Conservation (phyloP, 1,139 yeast species). For the Candida tropicalis region DNA sequence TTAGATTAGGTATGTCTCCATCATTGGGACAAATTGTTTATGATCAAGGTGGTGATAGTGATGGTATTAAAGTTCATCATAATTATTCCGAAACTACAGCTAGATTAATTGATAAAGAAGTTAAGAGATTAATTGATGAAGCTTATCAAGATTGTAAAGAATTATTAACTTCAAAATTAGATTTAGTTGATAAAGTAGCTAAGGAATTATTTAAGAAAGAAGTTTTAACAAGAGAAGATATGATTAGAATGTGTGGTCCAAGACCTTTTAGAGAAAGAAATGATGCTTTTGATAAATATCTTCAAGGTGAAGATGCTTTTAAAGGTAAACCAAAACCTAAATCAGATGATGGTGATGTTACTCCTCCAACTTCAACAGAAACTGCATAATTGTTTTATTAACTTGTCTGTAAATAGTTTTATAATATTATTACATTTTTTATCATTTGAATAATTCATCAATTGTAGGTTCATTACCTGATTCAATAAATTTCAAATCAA, state of each 20-base stretch:
- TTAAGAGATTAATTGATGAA: conserved; percentile 60
- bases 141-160: conserved; percentile 54
- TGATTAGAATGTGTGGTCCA: conserved; percentile 72
- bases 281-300: conserved; percentile 79
- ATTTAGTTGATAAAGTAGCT: conserved; percentile 69
- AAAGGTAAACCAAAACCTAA: conserved; percentile 27
- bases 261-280: conserved; percentile 78
- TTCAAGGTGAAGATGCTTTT: conserved; percentile 50
- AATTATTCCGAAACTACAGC: conserved; percentile 75
- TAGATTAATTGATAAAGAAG: conserved; percentile 64
- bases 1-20: conserved; percentile 74
- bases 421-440: background rate
- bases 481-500: background rate
- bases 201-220: conserved; percentile 68
- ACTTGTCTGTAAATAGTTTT: background rate
- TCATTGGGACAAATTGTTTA: conserved; percentile 65
- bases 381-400: background rate
- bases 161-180: conserved; percentile 58
- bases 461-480: conserved; percentile 9
- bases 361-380: background rate
- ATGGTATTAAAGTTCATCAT: conserved; percentile 60
- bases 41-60: conserved; percentile 47
- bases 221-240: conserved; percentile 78
- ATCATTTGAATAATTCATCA: conserved; percentile 23
- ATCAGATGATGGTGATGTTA: conserved; percentile 3